These are phyloP conservation scores for Fusarium buxicola DNA, from an alignment of 2,329 filamentous ascomycete species.

Conservation along the genomic window DNA sequence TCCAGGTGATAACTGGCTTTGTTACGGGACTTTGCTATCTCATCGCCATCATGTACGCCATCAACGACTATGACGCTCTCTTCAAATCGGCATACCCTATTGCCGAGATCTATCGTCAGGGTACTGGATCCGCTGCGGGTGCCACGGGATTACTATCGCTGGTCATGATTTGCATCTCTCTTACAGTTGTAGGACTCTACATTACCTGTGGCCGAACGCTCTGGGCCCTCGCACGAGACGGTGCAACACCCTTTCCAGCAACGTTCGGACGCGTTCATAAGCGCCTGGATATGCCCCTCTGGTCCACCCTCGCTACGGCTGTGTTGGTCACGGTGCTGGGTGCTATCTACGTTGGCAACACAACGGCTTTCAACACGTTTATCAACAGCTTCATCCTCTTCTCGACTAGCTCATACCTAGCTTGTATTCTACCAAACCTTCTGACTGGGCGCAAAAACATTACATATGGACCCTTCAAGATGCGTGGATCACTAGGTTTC, in stretches of 20 bases:
- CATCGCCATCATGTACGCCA: conserved; percentile 67
- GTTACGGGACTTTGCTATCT: conserved; percentile 64
- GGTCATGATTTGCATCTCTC: conserved; percentile 52
- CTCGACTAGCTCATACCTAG: conserved; percentile 62
- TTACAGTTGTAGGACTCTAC: conserved; percentile 52
- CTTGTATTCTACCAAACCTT: conserved; percentile 70
- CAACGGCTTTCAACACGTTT: conserved; percentile 75
- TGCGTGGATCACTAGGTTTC: conserved; percentile 62
- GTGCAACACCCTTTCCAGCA: conserved; percentile 50
- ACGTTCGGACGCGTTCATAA: conserved; percentile 47
- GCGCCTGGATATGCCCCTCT: conserved; percentile 51
- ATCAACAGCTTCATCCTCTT: conserved; percentile 62
- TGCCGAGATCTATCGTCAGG: conserved; percentile 73
- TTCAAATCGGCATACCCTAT: conserved; percentile 69
- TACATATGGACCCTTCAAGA: conserved; percentile 67
- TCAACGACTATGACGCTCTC: conserved; percentile 65
- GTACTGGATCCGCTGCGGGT: conserved; percentile 62
- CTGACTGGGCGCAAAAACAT: conserved; percentile 54
- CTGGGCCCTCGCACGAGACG: conserved; percentile 56
- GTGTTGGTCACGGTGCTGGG: conserved; percentile 65
- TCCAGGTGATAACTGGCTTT: conserved; percentile 64
- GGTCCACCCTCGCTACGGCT: conserved; percentile 62
- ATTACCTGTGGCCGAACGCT: conserved; percentile 55
- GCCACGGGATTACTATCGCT: conserved; percentile 62
- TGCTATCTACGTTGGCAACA: conserved; percentile 73